Percentiles rank a stretch among this genome's conserved stretches.
Conservation (phyloP, 768 basidiomycete species). For the Pleurotus eryngii region DNA sequence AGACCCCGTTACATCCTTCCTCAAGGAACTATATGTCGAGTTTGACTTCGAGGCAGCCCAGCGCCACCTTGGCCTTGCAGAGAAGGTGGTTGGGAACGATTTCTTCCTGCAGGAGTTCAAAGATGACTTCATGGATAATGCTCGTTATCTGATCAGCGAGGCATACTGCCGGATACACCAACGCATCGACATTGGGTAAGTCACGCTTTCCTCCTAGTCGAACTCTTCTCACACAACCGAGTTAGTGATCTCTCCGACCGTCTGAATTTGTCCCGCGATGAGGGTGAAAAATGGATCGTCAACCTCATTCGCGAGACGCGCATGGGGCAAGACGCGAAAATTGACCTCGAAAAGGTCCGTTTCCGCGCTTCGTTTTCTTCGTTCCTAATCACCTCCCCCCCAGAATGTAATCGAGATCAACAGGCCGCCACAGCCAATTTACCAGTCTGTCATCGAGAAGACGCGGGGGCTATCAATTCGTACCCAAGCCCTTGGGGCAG, state of each 20-base stretch:
- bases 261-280: conserved; percentile 88
- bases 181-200: conserved; percentile 81
- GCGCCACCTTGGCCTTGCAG: conserved; percentile 70
- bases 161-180: conserved; percentile 98
- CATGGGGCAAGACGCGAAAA: conserved; percentile 96
- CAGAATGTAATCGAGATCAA: conserved; percentile 97
- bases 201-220: background rate
- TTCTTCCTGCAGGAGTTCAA: conserved; percentile 91
- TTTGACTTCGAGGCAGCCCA: conserved; percentile 98
- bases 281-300: conserved; percentile 99
- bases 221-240: background rate
- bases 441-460: conserved; percentile 94
- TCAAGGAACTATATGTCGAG: conserved; percentile 91
- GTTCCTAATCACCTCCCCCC: background rate
- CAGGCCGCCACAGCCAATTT: conserved; percentile 83
- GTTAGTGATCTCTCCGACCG: conserved; percentile 87
- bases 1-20: conserved; percentile 90
- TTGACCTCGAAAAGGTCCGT: conserved; percentile 89
- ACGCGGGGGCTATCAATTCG: conserved; percentile 89
- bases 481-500: conserved; percentile 85
- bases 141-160: conserved; percentile 93
- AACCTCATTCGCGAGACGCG: conserved; percentile 97
- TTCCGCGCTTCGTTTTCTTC: background rate
- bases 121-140: conserved; percentile 96
- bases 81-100: conserved; percentile 83